A percentile compares a stretch with the other conserved stretches of the same genome.
Evolutionary conservation across 225 moss, liverwort and hornwort species (phyloP).

Genomic region (Thuidium tamariscinum): DNA sequence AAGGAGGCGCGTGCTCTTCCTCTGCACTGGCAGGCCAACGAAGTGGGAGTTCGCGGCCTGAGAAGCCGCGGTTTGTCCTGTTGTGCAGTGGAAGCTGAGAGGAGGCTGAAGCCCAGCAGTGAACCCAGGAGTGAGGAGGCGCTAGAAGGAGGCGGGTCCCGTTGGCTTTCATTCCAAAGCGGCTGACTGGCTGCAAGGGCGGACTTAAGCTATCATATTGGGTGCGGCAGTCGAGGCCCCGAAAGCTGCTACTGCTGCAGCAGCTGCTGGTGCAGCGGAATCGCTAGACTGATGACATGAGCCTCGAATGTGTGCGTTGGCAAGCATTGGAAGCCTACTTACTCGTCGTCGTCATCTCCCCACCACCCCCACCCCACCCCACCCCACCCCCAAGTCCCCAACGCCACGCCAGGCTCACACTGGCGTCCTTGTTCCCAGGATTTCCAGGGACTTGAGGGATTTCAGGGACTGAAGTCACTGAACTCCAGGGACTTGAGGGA

Average conservation of each 20-base stretch:
- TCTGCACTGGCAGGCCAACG: neutral
- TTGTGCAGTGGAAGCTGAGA: neutral
- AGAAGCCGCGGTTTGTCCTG: neutral
- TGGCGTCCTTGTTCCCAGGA: neutral
- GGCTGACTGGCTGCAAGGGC: neutral
- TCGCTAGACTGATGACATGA: neutral
- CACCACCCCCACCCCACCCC: neutral
- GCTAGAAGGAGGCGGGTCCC: neutral
- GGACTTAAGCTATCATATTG: neutral
- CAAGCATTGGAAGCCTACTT: neutral
- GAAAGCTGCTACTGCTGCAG: neutral
- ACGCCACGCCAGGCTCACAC: neutral
- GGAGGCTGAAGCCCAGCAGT: neutral
- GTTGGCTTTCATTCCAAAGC: constrained; percentile 6
- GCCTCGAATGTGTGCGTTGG: neutral
- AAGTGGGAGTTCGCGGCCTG: neutral
- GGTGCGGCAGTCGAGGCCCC: neutral
- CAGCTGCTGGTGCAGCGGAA: neutral
- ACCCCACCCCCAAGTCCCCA: neutral
- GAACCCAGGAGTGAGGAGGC: neutral
- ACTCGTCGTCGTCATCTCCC: neutral
- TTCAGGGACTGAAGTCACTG: neutral
- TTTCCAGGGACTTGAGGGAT: neutral
- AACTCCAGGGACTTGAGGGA: neutral
- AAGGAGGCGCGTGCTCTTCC: neutral